Evolutionary conservation across 768 basidiomycete species (phyloP).

Genomic region (Pleurotus salmoneostramineus): DNA sequence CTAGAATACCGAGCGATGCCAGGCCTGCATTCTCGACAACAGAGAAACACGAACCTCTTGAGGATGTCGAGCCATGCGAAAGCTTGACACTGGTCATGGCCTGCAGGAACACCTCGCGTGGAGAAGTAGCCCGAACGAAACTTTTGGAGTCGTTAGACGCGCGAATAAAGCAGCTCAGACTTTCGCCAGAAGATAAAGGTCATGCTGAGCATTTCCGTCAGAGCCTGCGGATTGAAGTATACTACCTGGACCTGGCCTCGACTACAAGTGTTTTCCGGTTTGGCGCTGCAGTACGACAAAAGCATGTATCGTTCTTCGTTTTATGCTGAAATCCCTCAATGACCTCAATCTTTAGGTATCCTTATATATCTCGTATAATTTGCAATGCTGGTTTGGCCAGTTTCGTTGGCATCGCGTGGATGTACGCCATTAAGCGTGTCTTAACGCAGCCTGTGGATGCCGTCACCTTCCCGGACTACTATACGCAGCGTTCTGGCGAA

Average conservation of each 20-base stretch:
- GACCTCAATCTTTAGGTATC: constrained; percentile 45
- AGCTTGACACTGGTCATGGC: constrained; percentile 78
- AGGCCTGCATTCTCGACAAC: constrained; percentile 21
- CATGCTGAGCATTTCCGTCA: constrained; percentile 55
- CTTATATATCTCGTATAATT: constrained; percentile 77
- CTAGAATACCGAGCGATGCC: constrained; percentile 45
- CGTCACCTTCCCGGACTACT: constrained; percentile 52
- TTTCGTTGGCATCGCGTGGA: constrained; percentile 53
- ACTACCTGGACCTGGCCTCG: constrained; percentile 60
- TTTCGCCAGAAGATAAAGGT: constrained; percentile 36
- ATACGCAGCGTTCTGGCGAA: constrained; percentile 55
- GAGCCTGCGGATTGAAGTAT: constrained; percentile 57
- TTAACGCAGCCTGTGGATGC: constrained; percentile 44
- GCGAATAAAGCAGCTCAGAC: constrained; percentile 37
- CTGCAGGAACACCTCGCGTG: constrained; percentile 65
- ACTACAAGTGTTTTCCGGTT: constrained; percentile 62
- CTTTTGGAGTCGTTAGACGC: constrained; percentile 52
- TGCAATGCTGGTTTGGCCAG: constrained; percentile 75
- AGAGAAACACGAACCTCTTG: neutral
- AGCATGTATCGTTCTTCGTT: constrained; percentile 28
- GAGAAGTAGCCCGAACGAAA: constrained; percentile 54
- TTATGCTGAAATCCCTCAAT: constrained; percentile 1
- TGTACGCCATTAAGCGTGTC: constrained; percentile 16
- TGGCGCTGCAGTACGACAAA: constrained; percentile 45
- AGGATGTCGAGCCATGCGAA: constrained; percentile 29